phyloP scores from a whole-genome alignment of 2,329 filamentous ascomycete species.

The Colletotrichum paranaense region DNA sequence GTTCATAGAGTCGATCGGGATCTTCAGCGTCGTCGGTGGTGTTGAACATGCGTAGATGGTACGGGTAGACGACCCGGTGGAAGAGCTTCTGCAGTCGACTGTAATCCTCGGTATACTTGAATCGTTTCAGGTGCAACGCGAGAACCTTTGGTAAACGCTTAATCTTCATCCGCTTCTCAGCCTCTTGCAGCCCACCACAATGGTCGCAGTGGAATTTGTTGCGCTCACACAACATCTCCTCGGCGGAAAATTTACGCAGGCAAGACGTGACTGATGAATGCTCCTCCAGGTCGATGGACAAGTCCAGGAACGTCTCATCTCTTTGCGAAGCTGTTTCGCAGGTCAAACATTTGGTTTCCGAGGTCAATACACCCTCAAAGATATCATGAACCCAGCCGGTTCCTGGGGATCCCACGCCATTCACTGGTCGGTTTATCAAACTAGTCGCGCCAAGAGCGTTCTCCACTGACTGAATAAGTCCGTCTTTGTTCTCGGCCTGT shows the following conservation, averaged over 20 bases:
- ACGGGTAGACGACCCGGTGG: slow-evolving; percentile 96
- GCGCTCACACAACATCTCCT: slow-evolving; percentile 97
- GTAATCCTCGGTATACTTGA: slow-evolving; percentile 98
- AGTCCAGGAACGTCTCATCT: slow-evolving; percentile 94
- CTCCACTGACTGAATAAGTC: slow-evolving; percentile 64
- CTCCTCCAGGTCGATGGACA: slow-evolving; percentile 95
- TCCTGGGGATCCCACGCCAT: slow-evolving; percentile 66
- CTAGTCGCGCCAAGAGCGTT: slow-evolving; percentile 48
- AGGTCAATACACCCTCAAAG: slow-evolving; percentile 94
- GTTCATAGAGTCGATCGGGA: slow-evolving; percentile 91
- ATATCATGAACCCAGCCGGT: slow-evolving; percentile 96
- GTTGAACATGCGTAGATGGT: slow-evolving; percentile 96
- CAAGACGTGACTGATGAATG: slow-evolving; percentile 97
- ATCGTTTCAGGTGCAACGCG: slow-evolving; percentile 93
- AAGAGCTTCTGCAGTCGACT: slow-evolving; percentile 96
- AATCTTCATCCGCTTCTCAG: slow-evolving; percentile 99
- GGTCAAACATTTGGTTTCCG: slow-evolving; percentile 94
- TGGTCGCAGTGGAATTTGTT: slow-evolving; percentile 99
- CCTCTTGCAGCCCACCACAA: slow-evolving; percentile 95
- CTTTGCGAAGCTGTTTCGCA: slow-evolving; percentile 96
- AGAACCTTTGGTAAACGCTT: slow-evolving; percentile 93
- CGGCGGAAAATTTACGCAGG: slow-evolving; percentile 93
- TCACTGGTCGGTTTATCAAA: slow-evolving; percentile 40
- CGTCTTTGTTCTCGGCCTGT: slow-evolving; percentile 53
- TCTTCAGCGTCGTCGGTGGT: slow-evolving; percentile 96